Evolutionary conservation across 352 stramenopile species (phyloP), one percentile per base, ranked within the genome.

Genomic region (Phytophthora tentaculata): DNA sequence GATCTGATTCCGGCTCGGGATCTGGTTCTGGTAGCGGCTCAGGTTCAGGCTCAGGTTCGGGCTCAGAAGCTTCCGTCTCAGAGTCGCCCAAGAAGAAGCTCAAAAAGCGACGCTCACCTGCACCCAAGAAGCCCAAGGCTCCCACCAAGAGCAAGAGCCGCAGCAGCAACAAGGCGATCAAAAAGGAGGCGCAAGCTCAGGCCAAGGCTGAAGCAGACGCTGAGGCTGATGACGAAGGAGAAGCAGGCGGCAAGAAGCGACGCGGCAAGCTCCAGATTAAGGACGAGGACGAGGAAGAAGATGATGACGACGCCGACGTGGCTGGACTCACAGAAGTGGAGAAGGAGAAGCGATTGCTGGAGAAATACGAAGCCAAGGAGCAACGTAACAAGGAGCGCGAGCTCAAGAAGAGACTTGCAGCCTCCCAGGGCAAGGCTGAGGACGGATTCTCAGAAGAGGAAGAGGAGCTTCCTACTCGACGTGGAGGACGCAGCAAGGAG

Each of bases 331-430:
- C 87, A 1, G 88, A 96, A 62, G 86, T 96, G 17, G 88, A 96
- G 71, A 96, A 96, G 65, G 88, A 96, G 70, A 87, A 94, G 73
- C 82, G 86, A 0, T 73, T 96, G 44, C 67, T 96, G 77, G 88
- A 96, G 66, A 92, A 92, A 48, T 96, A 96, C 55, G 88, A 96
- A 67, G 86, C 86, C 10, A 80, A 93, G 17, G 85, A 92, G 58
- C 81, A 92, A 51, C 86, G 88, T 28, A 92, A 79, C 58, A 96
- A 96, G 67, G 86, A 96, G 61, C 78, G 87, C 4, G 84, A 91
- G 23, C 73, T 95, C 10, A 94, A 95, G 69, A 93, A 93, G 62
- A 77, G 87, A 19, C 76, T 94, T 19, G 87, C 83, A 1, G 85
- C 83, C 5, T 77, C 74, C 5, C 76, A 89, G 55, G 79, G 79